A percentile compares a stretch with the other conserved stretches of the same genome.
Evolutionary conservation across 768 basidiomycete genomes (phyloP).

Genomic region (Termitomyces sp.): DNA sequence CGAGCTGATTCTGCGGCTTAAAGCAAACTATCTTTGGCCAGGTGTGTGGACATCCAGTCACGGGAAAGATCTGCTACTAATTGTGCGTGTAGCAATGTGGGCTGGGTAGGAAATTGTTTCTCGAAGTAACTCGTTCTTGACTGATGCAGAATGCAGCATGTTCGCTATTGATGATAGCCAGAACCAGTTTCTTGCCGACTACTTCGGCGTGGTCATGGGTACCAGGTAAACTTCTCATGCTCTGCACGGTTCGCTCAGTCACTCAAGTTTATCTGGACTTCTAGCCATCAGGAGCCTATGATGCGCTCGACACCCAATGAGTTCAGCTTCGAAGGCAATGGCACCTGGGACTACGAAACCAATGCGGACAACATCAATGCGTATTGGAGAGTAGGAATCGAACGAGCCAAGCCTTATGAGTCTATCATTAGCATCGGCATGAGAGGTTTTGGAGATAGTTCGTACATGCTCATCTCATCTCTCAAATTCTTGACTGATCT

Average conservation of each 20-base stretch:
- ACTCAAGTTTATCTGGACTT: not conserved
- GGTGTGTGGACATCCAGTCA: constrained; percentile 25
- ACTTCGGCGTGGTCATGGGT: constrained; percentile 67
- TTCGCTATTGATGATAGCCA: constrained; percentile 57
- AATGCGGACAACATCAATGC: constrained; percentile 51
- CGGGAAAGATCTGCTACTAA: not conserved
- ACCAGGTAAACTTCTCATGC: constrained; percentile 38
- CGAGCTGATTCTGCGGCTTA: constrained; percentile 63
- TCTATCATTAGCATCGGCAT: constrained; percentile 65
- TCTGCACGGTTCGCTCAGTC: not conserved
- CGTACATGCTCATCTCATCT: constrained; percentile 8
- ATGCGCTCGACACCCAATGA: constrained; percentile 68
- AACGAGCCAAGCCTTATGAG: constrained; percentile 56
- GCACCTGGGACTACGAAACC: constrained; percentile 56
- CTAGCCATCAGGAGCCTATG: constrained; percentile 70
- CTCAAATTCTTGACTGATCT: not conserved
- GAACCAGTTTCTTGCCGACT: constrained; percentile 59
- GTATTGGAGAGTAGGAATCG: constrained; percentile 57
- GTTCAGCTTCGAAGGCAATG: constrained; percentile 50
- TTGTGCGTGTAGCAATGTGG: constrained; percentile 31
- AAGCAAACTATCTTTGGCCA: constrained; percentile 71
- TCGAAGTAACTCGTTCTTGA: not conserved
- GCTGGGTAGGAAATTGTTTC: constrained; percentile 23
- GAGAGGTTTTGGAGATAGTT: constrained; percentile 57
- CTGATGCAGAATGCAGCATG: constrained; percentile 24